Evolutionary conservation across 148 eudicot species (phyloP), one percentile per base, ranked within the genome.

Genomic region (Pharnaceum exiguum): DNA sequence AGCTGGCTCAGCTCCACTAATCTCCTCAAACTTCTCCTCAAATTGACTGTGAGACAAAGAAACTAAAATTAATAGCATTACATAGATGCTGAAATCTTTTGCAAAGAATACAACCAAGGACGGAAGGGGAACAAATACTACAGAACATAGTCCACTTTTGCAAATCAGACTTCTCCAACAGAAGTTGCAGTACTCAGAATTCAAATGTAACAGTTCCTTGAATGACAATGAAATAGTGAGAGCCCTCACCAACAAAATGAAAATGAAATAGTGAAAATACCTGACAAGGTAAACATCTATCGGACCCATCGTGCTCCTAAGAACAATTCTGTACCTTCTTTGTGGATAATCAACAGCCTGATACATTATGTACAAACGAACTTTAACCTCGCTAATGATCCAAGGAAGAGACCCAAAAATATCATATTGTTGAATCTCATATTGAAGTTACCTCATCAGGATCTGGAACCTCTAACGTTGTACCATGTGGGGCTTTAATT

Each of bases 281-380:
- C 98, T 88, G 74, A 93, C 98, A 63, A 93, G 90, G 70, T 93
- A 93, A 42, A 93, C 96, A 75, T 93, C 96, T 47, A 93, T 81
- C 5, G 98, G 96, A 46, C 96, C 98, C 98, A 93, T 93, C 65
- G 98, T 88, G 74, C 98, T 93, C 71, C 98, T 68, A 36, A 93
- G 87, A 53, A 93, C 95, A 28, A 93, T 78, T 63, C 95, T 83
- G 68, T 93, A 93, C 76, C 98, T 79, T 73, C 98, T 81, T 54
- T 93, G 98, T 40, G 85, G 86, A 79, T 81, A 85, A 70, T 93
- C 96, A 66, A 79, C 85, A 52, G 81, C 95, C 98, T 93, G 76
- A 22, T 28, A 35, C 48, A 76, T 29, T 57, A 68, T 56, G 24
- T 40, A 30, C 21, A 61, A 12, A 62, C 51, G 31, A 66, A 46